Percentiles rank a stretch among this genome's conserved stretches.
phyloP scores from a whole-genome alignment of 2,329 filamentous ascomycete genomes.

The Mariannaea elegans region DNA sequence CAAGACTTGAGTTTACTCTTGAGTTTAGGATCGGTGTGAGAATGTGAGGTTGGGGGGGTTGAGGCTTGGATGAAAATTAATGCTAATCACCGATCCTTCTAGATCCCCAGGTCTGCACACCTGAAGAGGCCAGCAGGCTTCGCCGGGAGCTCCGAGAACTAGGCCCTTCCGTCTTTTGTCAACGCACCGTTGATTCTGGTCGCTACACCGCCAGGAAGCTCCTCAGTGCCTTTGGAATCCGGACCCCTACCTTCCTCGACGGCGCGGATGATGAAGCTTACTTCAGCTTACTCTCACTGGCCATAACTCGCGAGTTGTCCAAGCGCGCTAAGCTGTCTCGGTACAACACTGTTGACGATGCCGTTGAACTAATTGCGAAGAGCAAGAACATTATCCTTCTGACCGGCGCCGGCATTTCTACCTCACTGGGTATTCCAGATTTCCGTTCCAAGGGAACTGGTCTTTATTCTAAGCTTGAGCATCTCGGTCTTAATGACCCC shows the following conservation, averaged over 20 bases:
- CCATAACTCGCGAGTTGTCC: slow-evolving; percentile 80
- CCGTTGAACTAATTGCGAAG: slow-evolving; percentile 76
- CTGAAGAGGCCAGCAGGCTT: slow-evolving; percentile 74
- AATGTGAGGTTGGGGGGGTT: no score
- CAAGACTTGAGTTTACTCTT: not conserved
- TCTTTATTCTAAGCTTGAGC: slow-evolving; percentile 85
- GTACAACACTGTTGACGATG: slow-evolving; percentile 90
- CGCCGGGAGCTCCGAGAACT: slow-evolving; percentile 77
- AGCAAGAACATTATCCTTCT: slow-evolving; percentile 90
- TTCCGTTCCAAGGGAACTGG: slow-evolving; percentile 94
- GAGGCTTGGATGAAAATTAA: not conserved
- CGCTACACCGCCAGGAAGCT: slow-evolving; percentile 82
- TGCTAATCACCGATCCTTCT: slow-evolving; percentile 11
- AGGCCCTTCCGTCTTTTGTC: slow-evolving; percentile 81
- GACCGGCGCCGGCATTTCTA: slow-evolving; percentile 96
- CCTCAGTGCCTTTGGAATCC: slow-evolving; percentile 84
- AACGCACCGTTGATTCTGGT: slow-evolving; percentile 73
- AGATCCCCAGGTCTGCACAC: slow-evolving; percentile 66
- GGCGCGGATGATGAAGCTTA: slow-evolving; percentile 74
- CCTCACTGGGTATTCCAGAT: slow-evolving; percentile 94
- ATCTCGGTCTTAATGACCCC: slow-evolving; percentile 81
- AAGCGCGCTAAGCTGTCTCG: slow-evolving; percentile 81
- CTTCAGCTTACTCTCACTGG: slow-evolving; percentile 77
- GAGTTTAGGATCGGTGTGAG: not conserved
- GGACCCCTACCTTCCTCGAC: slow-evolving; percentile 77